Conservation (phyloP, 2,329 filamentous ascomycete species). For the Thielaviopsis euricoi region DNA sequence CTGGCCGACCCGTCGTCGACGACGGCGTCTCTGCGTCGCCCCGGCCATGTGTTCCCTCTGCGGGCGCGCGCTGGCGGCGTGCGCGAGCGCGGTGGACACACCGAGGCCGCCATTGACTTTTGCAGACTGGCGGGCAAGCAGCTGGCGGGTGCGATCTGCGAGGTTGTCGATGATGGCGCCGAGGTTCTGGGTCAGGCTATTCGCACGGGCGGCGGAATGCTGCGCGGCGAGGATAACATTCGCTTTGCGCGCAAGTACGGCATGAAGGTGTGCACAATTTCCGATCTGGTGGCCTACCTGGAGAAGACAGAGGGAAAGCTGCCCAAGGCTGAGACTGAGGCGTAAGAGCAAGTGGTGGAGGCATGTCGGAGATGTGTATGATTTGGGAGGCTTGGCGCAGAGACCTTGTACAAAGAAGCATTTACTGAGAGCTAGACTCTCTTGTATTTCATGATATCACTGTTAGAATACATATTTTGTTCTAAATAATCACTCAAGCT, state of each 20-base stretch:
- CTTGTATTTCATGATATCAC: neutral
- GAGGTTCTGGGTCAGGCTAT: conserved; percentile 52
- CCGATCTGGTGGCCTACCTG: conserved; percentile 66
- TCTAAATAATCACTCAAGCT: too few species aligned
- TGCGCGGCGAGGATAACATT: conserved; percentile 76
- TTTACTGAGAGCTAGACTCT: neutral
- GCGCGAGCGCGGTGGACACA: conserved; percentile 65
- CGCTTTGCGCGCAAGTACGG: conserved; percentile 78
- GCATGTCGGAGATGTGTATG: neutral
- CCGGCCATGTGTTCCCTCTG: conserved; percentile 82
- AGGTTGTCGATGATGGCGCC: conserved; percentile 76
- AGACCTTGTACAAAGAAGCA: neutral
- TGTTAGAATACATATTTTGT: neutral
- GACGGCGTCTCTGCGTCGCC: conserved; percentile 52
- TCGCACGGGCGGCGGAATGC: conserved; percentile 62
- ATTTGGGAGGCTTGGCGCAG: neutral
- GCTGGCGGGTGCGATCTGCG: conserved; percentile 69
- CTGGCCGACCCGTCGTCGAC: conserved; percentile 51
- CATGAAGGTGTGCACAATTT: conserved; percentile 88
- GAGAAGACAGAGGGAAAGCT: conserved; percentile 56
- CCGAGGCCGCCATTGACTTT: conserved; percentile 84
- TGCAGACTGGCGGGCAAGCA: conserved; percentile 68
- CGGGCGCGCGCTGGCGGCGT: conserved; percentile 67
- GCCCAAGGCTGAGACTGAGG: conserved; percentile 30
- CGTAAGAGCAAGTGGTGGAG: conserved; percentile 4